Evolutionary conservation across 495 filamentous ascomycete genomes (phyloP), one percentile per base, ranked within the genome.

Genomic region (Lasiosphaeria miniovina): DNA sequence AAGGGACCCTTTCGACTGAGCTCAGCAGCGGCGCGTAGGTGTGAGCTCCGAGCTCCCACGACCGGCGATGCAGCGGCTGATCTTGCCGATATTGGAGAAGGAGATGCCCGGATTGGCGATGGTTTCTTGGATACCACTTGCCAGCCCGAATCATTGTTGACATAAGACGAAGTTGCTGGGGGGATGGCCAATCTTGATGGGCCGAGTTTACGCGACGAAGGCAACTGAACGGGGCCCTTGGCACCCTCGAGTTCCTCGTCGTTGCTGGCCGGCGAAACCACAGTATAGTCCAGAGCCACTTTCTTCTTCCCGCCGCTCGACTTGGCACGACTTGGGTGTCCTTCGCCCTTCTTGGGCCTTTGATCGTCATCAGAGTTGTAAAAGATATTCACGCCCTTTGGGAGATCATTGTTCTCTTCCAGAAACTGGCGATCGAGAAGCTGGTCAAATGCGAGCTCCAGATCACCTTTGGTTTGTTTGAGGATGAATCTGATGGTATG

Each of bases 371-470:
- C 65, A 5, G 75, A 76, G 9, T 80, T 77, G 33, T 77, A 79
- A 65, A 97, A 97, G 0, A 84, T 92, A 58, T 97, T 91, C 10
- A 96, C 75, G 2, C 93, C 90, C 68, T 88, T 91, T 3, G 82
- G 82, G 11, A 84, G 69, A 31, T 80, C 76, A 3, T 76, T 75
- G 3, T 76, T 73, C 38, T 90, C 80, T 45, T 88, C 82, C 14
- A 96, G 84, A 68, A 84, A 90, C 9, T 86, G 80, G 6, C 87
- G 78, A 57, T 87, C 94, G 10, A 96, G 79, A 3, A 98, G 77
- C 51, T 90, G 86, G 68, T 98, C 91, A 62, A 95, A 86, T 2
- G 91, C 83, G 17, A 79, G 78, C n/a, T 80, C 79, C 17, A 86
- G 77, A 66, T 90, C 81, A 3, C 84, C 80, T 45, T 82, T 74